Evolutionary conservation across 371 early-diverging fungal species (phyloP), one percentile per base, ranked within the genome.

Genomic region (Mucor irregularis): DNA sequence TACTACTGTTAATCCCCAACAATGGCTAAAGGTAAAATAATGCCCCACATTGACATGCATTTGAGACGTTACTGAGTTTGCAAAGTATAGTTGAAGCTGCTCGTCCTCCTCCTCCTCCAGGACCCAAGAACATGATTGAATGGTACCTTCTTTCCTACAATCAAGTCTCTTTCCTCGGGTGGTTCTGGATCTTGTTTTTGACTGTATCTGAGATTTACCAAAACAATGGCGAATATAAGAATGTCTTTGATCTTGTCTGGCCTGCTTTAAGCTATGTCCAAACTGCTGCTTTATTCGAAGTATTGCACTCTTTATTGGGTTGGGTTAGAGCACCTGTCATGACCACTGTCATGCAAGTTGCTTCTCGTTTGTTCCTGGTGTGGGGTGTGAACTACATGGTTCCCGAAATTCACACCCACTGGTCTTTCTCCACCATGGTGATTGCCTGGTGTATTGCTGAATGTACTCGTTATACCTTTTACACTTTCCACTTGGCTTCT

Each of bases 361-460:
- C 82, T 45, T 94, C 95, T 26, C 87, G 97, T 4, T 73, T 95
- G 30, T 77, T 92, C 38, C 74, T 97, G 7, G 91, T 92, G 16
- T 94, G 93, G 91, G 88, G 84, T 29, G 81, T 91, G 28, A 76
- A 88, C 57, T 81, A 85, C 34, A 44, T 77, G 29, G 91, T 91
- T 58, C 81, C 85, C 34, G 69, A 79, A 66, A 83, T 89, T 42
- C 83, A 80, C 31, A 62, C 78, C 0, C 84, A 86, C 50, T 80
- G 83, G 71, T 84, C 84, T 9, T 88, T 89, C 58, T 79, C 88
- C 31, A 82, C 89, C 35, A 94, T 95, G 94, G 77, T 90, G n/a
- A 66, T 90, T 55, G 95, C 96, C 14, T 97, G 97, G 97, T 84
- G 80, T 38, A 77, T 97, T 58, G 93, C 96, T 47, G 97, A 97